phyloP scores from a whole-genome alignment of 2,329 filamentous ascomycete genomes.

The Pseudopithomyces chartarum region DNA sequence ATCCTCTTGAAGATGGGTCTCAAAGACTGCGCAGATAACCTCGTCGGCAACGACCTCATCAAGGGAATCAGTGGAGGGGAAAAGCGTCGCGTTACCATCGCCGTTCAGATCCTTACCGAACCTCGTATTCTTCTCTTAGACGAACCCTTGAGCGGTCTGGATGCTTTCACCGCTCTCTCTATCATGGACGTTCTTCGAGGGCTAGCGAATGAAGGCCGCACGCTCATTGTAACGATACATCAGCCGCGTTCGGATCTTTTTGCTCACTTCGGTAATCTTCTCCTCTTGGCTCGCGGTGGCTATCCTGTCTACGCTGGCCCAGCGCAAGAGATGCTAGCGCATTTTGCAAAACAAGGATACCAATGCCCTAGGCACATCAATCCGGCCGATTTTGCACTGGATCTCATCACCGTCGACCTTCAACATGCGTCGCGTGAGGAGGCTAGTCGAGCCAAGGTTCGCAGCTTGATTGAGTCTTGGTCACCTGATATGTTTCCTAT shows the following conservation, averaged over 20 bases:
- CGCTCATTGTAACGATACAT: slow-evolving; percentile 77
- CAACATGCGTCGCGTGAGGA: slow-evolving; percentile 68
- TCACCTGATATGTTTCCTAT: slow-evolving; percentile 31
- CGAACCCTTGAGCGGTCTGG: slow-evolving; percentile 76
- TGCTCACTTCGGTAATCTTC: slow-evolving; percentile 70
- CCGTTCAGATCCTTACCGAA: slow-evolving; percentile 76
- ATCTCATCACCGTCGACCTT: slow-evolving; percentile 76
- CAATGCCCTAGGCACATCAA: slow-evolving; percentile 73
- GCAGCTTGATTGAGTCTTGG: slow-evolving; percentile 66
- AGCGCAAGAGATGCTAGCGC: slow-evolving; percentile 66
- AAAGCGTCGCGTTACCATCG: slow-evolving; percentile 77
- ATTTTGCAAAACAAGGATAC: slow-evolving; percentile 66
- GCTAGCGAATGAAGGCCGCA: slow-evolving; percentile 74
- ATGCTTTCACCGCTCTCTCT: slow-evolving; percentile 77
- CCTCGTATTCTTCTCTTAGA: slow-evolving; percentile 75
- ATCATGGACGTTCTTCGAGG: slow-evolving; percentile 76
- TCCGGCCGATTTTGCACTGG: slow-evolving; percentile 77
- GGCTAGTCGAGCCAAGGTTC: slow-evolving; percentile 66
- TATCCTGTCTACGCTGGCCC: slow-evolving; percentile 70
- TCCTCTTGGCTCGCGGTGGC: slow-evolving; percentile 73
- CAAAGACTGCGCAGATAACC: slow-evolving; percentile 77
- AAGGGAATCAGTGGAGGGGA: slow-evolving; percentile 83
- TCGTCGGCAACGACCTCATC: slow-evolving; percentile 72
- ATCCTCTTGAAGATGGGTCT: slow-evolving; percentile 76
- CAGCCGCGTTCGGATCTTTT: slow-evolving; percentile 77